Conservation (phyloP, 768 basidiomycete genomes). For the Termitomyces sp. region DNA sequence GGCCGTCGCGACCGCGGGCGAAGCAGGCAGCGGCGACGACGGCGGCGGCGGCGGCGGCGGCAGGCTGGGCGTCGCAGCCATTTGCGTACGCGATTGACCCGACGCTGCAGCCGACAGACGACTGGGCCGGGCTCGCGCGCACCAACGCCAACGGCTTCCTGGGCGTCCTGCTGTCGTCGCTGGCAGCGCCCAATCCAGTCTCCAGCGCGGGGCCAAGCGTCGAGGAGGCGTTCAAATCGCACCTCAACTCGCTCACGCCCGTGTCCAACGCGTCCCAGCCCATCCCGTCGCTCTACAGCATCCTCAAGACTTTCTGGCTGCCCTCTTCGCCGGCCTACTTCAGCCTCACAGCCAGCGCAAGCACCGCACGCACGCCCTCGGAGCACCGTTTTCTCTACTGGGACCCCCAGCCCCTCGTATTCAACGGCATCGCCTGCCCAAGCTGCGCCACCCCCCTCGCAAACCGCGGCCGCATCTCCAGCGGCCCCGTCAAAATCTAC, state of each 20-base stretch:
- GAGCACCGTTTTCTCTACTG: slow-evolving; percentile 83
- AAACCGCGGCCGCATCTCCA: slow-evolving; percentile 70
- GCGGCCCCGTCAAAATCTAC: slow-evolving; percentile 75
- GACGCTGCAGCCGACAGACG: slow-evolving; percentile 44
- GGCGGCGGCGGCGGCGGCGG: slow-evolving; percentile 1
- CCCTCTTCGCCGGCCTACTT: slow-evolving; percentile 78
- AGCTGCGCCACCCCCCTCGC: slow-evolving; percentile 54
- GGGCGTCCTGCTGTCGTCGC: slow-evolving; percentile 49
- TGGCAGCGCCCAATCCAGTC: slow-evolving; percentile 62
- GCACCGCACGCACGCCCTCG: slow-evolving; percentile 62
- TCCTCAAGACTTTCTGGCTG: slow-evolving; percentile 82
- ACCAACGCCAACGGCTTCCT: slow-evolving; percentile 58
- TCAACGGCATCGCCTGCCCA: slow-evolving; percentile 79
- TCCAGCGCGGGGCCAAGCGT: slow-evolving; percentile 60
- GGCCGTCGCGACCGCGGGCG: slow-evolving; percentile 31
- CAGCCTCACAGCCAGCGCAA: slow-evolving; percentile 69
- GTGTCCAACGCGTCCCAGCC: slow-evolving; percentile 43
- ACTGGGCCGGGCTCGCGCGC: slow-evolving; percentile 62
- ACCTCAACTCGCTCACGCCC: slow-evolving; percentile 62
- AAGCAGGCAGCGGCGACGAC: slow-evolving; percentile 8
- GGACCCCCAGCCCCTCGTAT: slow-evolving; percentile 81
- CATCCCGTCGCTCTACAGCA: slow-evolving; percentile 71
- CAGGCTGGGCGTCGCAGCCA: slow-evolving; percentile 6
- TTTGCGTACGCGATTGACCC: slow-evolving; percentile 39
- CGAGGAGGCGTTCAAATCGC: slow-evolving; percentile 78